phyloP scores from a whole-genome alignment of 768 basidiomycete species.

The Pulveroboletus sp. region DNA sequence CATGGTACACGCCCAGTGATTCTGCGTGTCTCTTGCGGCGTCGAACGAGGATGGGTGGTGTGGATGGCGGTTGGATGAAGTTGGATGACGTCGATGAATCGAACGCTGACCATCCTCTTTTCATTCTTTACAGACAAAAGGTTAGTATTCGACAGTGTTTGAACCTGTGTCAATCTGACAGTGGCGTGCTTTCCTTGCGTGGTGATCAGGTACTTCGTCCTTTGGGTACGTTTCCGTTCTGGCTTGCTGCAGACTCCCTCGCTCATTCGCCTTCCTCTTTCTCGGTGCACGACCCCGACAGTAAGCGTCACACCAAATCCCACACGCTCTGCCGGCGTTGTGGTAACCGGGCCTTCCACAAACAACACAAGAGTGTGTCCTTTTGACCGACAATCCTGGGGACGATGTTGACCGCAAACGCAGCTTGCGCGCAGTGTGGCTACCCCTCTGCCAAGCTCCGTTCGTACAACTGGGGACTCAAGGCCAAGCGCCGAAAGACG shows the following conservation, averaged over 20 bases:
- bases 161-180: background rate
- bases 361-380: slow-evolving; percentile 91
- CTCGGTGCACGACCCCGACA: slow-evolving; percentile 24
- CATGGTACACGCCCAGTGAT: slow-evolving; percentile 5
- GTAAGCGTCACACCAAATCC: slow-evolving; percentile 96
- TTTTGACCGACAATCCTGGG: no score
- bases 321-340: slow-evolving; percentile 98
- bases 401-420: background rate
- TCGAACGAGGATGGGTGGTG: slow-evolving; percentile 22
- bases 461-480: slow-evolving; percentile 96
- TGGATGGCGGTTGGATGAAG: slow-evolving; percentile 33
- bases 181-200: slow-evolving; percentile 5
- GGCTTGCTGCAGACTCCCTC: background rate
- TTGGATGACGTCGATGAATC: background rate
- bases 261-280: background rate
- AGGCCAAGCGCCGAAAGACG: slow-evolving; percentile 99
- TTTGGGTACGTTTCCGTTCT: slow-evolving; percentile 66
- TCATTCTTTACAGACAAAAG: slow-evolving; percentile 70
- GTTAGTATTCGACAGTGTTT: slow-evolving; percentile 40
- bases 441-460: slow-evolving; percentile 94
- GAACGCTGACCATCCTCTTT: slow-evolving; percentile 19
- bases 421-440: slow-evolving; percentile 93
- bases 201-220: slow-evolving; percentile 84
- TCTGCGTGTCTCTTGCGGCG: background rate
- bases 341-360: slow-evolving; percentile 93